These are phyloP conservation scores for Saccharomycopsis sp. DNA, from an alignment of 805 yeast species.

Conservation along the genomic window DNA sequence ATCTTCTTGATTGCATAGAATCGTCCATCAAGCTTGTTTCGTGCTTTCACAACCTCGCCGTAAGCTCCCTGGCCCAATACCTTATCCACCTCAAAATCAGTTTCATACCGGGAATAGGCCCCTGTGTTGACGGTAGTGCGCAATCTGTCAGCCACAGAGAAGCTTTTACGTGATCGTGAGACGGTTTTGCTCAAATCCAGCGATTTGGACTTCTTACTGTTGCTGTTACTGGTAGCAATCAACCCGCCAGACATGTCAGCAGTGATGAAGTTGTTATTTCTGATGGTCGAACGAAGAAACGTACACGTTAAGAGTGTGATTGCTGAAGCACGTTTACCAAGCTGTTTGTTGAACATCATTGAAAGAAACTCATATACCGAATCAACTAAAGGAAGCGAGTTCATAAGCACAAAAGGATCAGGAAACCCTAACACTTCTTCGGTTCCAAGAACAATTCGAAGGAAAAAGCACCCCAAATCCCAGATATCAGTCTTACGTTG, in stretches of 20 bases:
- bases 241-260: conserved; percentile 20
- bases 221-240: conserved; percentile 18
- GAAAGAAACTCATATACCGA: conserved; percentile 60
- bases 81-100: conserved; percentile 93
- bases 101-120: conserved; percentile 65
- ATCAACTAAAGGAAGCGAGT: conserved; percentile 40
- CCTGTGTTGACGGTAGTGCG: conserved; percentile 9
- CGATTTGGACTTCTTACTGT: conserved; percentile 21
- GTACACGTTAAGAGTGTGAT: conserved; percentile 78
- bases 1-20: conserved; percentile 93
- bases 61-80: conserved; percentile 91
- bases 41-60: conserved; percentile 97
- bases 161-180: conserved; percentile 27
- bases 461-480: conserved; percentile 79
- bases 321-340: conserved; percentile 73
- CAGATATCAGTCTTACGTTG: conserved; percentile 87
- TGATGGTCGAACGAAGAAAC: conserved; percentile 71
- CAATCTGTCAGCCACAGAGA: conserved; percentile 12
- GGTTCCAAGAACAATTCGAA: conserved; percentile 57
- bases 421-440: conserved; percentile 47
- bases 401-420: conserved; percentile 60
- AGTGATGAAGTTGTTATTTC: conserved; percentile 27
- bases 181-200: conserved; percentile 1
- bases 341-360: conserved; percentile 56
- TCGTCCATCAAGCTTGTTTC: conserved; percentile 89